These are phyloP conservation scores for Puccinia hordei DNA, from an alignment of 1,284 basidiomycete genomes.

Conservation along the genomic window DNA sequence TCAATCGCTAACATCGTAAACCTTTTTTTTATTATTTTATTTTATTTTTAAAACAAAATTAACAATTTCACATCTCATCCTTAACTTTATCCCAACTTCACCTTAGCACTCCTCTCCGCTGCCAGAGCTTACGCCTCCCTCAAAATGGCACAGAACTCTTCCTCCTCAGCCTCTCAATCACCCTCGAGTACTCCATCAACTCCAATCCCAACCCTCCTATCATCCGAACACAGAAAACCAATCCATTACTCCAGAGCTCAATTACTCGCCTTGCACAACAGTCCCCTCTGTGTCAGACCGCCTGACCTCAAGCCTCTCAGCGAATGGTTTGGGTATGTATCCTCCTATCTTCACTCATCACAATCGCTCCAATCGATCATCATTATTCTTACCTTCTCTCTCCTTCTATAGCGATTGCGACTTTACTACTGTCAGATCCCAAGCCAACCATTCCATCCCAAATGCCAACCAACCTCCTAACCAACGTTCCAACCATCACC, in stretches of 20 bases:
- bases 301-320: constrained; percentile 36
- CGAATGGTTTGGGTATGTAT: constrained; percentile 48
- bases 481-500: constrained; percentile 7
- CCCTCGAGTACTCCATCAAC: constrained; percentile 23
- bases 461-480: constrained; percentile 14
- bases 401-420: constrained; percentile 39
- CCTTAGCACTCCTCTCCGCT: constrained; percentile 48
- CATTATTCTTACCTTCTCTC: constrained; percentile 1
- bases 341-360: neutral
- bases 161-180: neutral
- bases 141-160: constrained; percentile 43
- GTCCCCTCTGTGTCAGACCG: constrained; percentile 50
- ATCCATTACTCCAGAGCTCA: constrained; percentile 40
- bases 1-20: too few species aligned
- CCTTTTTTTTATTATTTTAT: too few species aligned
- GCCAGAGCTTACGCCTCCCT: constrained; percentile 49
- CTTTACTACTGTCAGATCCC: neutral
- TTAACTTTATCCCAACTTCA: too few species aligned
- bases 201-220: neutral
- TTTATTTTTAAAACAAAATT: too few species aligned
- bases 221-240: neutral
- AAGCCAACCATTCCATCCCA: constrained; percentile 21
- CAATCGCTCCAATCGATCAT: constrained; percentile 11
- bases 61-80: too few species aligned
- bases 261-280: constrained; percentile 31